Percentiles rank a stretch among this genome's conserved stretches.
Evolutionary conservation across 2,329 filamentous ascomycete genomes (phyloP).

Genomic region (Dactylellina cionopaga): DNA sequence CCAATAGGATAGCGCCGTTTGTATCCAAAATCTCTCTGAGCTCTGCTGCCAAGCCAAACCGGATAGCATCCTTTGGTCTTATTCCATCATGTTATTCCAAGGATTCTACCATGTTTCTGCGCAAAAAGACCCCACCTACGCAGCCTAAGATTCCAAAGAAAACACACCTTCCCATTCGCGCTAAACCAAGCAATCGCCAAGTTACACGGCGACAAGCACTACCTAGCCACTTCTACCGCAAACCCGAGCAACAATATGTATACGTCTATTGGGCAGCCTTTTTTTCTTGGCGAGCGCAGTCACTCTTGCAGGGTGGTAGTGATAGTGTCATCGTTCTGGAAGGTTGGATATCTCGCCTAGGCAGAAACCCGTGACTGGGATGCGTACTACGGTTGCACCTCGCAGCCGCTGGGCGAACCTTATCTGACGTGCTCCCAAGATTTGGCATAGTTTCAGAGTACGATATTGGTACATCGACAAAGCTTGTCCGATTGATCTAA

Average conservation of each 20-base stretch:
- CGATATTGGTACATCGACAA: background rate
- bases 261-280: too few species aligned
- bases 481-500: too few species aligned
- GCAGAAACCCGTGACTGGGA: conserved; percentile 31
- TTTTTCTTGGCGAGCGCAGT: background rate
- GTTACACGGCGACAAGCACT: background rate
- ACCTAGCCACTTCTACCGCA: background rate
- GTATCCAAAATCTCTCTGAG: too few species aligned
- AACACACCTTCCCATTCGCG: conserved; percentile 29
- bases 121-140: conserved; percentile 17
- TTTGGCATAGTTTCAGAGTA: background rate
- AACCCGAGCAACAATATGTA: background rate
- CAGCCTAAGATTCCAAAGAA: conserved; percentile 18
- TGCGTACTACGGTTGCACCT: conserved; percentile 15
- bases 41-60: too few species aligned
- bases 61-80: too few species aligned
- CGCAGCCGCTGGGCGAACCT: conserved; percentile 40
- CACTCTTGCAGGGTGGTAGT: background rate
- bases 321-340: conserved; percentile 9
- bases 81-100: too few species aligned
- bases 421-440: conserved; percentile 4
- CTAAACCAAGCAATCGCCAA: conserved; percentile 40
- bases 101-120: background rate
- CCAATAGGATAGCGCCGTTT: too few species aligned
- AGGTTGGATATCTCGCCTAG: conserved; percentile 42